Percentiles rank a stretch among this genome's conserved stretches.
These are phyloP conservation scores for Hortaea sp. DNA, from an alignment of 2,329 filamentous ascomycete genomes.

Conservation along the genomic window DNA sequence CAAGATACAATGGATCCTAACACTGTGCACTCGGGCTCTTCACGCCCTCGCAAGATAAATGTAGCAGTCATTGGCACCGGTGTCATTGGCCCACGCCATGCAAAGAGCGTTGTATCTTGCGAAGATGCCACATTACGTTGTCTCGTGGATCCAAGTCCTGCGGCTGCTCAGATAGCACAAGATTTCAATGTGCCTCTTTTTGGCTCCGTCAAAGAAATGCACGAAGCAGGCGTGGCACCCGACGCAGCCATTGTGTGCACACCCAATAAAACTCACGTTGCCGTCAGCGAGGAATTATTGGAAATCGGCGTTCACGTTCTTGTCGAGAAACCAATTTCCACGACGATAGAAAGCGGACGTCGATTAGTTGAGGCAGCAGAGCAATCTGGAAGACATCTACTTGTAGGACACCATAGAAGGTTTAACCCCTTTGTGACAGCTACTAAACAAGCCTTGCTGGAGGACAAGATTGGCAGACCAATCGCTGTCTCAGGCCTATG, in stretches of 20 bases:
- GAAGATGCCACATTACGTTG: constrained; percentile 31
- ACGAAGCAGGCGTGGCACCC: constrained; percentile 30
- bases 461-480: constrained; percentile 34
- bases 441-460: constrained; percentile 36
- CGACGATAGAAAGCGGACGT: constrained; percentile 28
- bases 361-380: constrained; percentile 21
- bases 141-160: constrained; percentile 38
- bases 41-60: not conserved
- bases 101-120: constrained; percentile 32
- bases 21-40: not conserved
- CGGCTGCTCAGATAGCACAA: constrained; percentile 26
- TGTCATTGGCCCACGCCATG: constrained; percentile 42
- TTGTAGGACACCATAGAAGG: constrained; percentile 50
- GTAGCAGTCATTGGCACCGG: constrained; percentile 40
- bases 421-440: constrained; percentile 48
- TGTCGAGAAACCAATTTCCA: constrained; percentile 48
- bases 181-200: constrained; percentile 31
- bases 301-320: constrained; percentile 42
- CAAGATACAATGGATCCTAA: too few species aligned
- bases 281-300: constrained; percentile 40
- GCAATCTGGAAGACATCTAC: constrained; percentile 24
- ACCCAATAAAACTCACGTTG: constrained; percentile 49
- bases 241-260: constrained; percentile 50
- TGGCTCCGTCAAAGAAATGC: constrained; percentile 33
- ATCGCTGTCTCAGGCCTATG: constrained; percentile 48